Evolutionary conservation across 2,329 filamentous ascomycete species (phyloP).

Genomic region (Colletotrichum salicis): DNA sequence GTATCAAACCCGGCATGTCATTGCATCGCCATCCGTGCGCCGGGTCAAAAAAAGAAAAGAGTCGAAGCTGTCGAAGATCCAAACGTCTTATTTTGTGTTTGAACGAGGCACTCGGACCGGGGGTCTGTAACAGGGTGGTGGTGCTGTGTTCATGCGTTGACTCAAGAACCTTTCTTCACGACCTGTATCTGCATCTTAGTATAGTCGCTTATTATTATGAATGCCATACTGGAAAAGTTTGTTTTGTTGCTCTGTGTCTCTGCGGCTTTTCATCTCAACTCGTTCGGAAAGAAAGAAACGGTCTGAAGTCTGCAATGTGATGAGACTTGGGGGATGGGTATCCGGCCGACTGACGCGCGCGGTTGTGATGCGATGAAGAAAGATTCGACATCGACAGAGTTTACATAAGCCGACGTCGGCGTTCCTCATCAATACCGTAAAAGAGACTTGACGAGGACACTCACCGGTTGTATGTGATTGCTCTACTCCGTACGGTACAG

Average conservation of each 20-base stretch:
- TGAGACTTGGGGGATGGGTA: neutral
- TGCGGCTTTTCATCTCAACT: constrained; percentile 1
- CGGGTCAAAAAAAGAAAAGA: neutral
- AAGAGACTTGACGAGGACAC: neutral
- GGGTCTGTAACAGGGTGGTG: constrained; percentile 27
- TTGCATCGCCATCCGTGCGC: constrained; percentile 11
- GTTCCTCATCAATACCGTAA: neutral
- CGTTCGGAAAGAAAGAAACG: neutral
- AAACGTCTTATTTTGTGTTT: neutral
- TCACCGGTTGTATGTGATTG: neutral
- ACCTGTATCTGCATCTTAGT: too few species aligned
- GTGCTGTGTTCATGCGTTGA: constrained; percentile 21
- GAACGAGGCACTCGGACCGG: constrained; percentile 16
- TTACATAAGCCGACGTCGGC: neutral
- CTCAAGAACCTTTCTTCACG: neutral
- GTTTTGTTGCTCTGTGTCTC: neutral
- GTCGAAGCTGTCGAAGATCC: neutral
- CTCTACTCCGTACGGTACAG: neutral
- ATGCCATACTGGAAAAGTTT: neutral
- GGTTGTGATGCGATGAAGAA: neutral
- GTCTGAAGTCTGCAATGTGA: neutral
- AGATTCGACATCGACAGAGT: neutral
- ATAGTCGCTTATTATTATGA: neutral
- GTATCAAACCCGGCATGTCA: neutral
- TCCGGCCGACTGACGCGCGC: neutral